A percentile compares a stretch with the other conserved stretches of the same genome.
phyloP scores from a whole-genome alignment of 2,329 filamentous ascomycete genomes.

The Colletotrichum scovillei region DNA sequence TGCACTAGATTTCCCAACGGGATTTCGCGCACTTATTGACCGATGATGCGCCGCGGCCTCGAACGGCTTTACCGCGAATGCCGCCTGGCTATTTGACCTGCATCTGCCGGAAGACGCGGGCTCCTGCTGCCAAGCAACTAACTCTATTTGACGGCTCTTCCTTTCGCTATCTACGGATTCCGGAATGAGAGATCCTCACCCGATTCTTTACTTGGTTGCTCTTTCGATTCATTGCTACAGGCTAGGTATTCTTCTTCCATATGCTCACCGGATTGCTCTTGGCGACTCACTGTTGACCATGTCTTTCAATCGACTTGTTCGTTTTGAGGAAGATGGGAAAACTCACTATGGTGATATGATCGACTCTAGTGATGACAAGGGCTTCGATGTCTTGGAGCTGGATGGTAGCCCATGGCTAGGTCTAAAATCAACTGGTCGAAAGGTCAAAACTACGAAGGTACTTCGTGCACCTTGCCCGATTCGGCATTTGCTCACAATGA shows the following conservation, averaged over 20 bases:
- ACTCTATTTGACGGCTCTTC: not conserved
- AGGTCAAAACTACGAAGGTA: not conserved
- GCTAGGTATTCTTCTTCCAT: not conserved
- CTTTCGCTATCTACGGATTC: not conserved
- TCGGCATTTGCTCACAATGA: not conserved
- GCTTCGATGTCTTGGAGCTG: not conserved
- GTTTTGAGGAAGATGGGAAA: not conserved
- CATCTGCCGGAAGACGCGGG: not conserved
- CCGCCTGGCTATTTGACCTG: not conserved
- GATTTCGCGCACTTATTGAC: not conserved
- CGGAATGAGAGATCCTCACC: not conserved
- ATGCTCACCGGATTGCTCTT: not conserved
- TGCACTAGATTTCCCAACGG: not conserved
- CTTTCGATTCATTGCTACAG: not conserved
- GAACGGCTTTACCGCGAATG: not conserved
- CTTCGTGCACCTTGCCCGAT: not conserved
- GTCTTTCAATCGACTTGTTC: not conserved
- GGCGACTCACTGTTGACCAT: not conserved
- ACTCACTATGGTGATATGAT: not conserved
- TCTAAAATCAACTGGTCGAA: not conserved
- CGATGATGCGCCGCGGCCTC: not conserved
- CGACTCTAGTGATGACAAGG: not conserved
- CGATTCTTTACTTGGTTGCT: not conserved
- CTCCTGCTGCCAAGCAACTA: not conserved
- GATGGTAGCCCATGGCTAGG: not conserved